phyloP scores from a whole-genome alignment of 495 filamentous ascomycete species.

The Bryoglossum gracile region DNA sequence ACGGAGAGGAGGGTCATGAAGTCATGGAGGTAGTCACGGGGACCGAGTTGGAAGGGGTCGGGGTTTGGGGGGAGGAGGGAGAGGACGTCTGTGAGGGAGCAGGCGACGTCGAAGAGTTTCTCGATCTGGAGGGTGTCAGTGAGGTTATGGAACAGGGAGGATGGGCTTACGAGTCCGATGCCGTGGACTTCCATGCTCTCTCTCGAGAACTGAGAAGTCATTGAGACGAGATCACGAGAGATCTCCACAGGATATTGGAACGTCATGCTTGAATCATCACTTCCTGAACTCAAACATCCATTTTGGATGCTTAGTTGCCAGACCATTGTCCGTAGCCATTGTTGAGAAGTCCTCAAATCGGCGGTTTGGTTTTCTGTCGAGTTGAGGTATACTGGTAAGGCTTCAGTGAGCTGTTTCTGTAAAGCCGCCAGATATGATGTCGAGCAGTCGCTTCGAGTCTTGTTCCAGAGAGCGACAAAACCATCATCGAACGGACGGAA shows the following conservation, averaged over 20 bases:
- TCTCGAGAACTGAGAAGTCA: slow-evolving; percentile 56
- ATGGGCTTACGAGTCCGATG: slow-evolving; percentile 55
- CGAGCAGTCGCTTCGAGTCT: slow-evolving; percentile 50
- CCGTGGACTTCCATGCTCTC: slow-evolving; percentile 67
- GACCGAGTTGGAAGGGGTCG: slow-evolving; percentile 54
- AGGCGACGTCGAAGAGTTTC: slow-evolving; percentile 70
- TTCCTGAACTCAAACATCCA: slow-evolving; percentile 36
- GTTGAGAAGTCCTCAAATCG: slow-evolving; percentile 65
- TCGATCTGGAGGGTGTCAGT: slow-evolving; percentile 42
- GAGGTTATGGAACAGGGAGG: neutral
- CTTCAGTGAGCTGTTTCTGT: slow-evolving; percentile 58
- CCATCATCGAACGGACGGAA: slow-evolving; percentile 67
- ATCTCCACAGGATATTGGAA: slow-evolving; percentile 67
- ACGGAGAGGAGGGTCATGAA: slow-evolving; percentile 57
- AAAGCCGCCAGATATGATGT: slow-evolving; percentile 51
- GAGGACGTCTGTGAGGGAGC: slow-evolving; percentile 66
- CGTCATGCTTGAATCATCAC: slow-evolving; percentile 50
- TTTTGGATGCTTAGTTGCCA: slow-evolving; percentile 59
- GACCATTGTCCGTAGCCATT: slow-evolving; percentile 76
- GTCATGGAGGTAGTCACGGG: slow-evolving; percentile 65
- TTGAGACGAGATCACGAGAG: slow-evolving; percentile 56
- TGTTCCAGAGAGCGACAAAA: slow-evolving; percentile 68
- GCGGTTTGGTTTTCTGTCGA: slow-evolving; percentile 59
- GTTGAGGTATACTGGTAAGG: slow-evolving; percentile 54
- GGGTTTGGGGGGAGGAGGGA: slow-evolving; percentile 53